A percentile compares a stretch with the other conserved stretches of the same genome.
Conservation (phyloP, 2,329 filamentous ascomycete genomes). For the Exophiala oligosperma region DNA sequence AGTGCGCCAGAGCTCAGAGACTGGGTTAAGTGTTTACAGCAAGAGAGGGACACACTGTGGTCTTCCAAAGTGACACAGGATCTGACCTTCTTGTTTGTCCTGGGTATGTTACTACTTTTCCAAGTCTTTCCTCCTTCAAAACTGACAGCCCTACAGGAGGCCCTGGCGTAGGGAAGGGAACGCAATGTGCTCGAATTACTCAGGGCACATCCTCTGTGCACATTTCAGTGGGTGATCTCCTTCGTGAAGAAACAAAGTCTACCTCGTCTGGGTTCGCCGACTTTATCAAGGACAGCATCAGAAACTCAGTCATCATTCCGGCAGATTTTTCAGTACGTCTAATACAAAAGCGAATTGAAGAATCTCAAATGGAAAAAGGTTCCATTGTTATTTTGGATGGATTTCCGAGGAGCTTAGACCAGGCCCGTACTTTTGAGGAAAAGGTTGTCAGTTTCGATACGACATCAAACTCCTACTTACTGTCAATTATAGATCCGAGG, state of each 20-base stretch:
- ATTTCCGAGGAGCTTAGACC: background rate
- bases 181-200: background rate
- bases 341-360: background rate
- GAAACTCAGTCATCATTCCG: background rate
- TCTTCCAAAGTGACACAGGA: background rate
- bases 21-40: background rate
- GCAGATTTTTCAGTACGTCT: background rate
- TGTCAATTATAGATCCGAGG: background rate
- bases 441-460: background rate
- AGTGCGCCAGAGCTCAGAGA: background rate
- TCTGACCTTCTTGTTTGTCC: background rate
- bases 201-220: background rate
- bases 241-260: background rate
- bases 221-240: background rate
- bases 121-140: background rate
- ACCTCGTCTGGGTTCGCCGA: background rate
- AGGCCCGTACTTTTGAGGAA: background rate
- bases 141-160: background rate
- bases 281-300: background rate
- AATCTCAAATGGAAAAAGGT: background rate
- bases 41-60: background rate
- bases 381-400: background rate
- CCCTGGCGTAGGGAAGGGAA: background rate
- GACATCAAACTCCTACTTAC: background rate
- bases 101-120: background rate